Percentiles rank a stretch among this genome's conserved stretches.
phyloP scores from a whole-genome alignment of 1,139 yeast species.

The Zygoascus meyerae region DNA sequence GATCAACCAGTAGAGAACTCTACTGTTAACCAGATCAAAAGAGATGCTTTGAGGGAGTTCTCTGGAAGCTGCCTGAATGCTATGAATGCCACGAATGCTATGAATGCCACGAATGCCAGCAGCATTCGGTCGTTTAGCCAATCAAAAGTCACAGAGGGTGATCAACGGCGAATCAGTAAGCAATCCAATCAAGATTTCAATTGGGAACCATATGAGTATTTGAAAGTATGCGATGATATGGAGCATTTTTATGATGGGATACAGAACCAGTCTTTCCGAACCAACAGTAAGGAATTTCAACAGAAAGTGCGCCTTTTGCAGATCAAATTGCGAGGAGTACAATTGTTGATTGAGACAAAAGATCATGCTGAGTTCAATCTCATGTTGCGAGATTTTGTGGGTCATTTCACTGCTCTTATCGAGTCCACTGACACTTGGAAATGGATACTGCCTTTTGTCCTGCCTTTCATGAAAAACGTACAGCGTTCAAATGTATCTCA shows the following conservation, averaged over 20 bases:
- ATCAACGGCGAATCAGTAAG: neutral
- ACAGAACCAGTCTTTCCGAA: constrained; percentile 8
- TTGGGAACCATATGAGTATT: constrained; percentile 16
- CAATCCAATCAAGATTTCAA: neutral
- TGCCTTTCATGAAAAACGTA: constrained; percentile 18
- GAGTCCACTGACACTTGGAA: constrained; percentile 17
- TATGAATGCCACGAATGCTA: neutral
- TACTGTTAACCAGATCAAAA: too few species aligned
- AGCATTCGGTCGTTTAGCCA: neutral
- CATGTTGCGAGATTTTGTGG: constrained; percentile 30
- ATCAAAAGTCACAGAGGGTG: neutral
- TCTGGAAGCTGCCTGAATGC: too few species aligned
- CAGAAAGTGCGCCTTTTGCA: constrained; percentile 17
- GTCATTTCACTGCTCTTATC: constrained; percentile 23
- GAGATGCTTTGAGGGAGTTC: too few species aligned
- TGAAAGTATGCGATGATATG: constrained; percentile 22
- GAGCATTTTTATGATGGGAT: constrained; percentile 16
- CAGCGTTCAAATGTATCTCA: constrained; percentile 17
- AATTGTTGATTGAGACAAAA: constrained; percentile 12
- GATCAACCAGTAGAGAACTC: too few species aligned
- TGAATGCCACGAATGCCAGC: neutral
- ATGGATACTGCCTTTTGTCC: constrained; percentile 20
- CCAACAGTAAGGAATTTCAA: constrained; percentile 15
- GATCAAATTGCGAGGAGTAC: constrained; percentile 17
- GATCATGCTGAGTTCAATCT: constrained; percentile 21